Conservation (phyloP, 805 yeast genomes). For the Cyberlindnera xishuangbannaensis region DNA sequence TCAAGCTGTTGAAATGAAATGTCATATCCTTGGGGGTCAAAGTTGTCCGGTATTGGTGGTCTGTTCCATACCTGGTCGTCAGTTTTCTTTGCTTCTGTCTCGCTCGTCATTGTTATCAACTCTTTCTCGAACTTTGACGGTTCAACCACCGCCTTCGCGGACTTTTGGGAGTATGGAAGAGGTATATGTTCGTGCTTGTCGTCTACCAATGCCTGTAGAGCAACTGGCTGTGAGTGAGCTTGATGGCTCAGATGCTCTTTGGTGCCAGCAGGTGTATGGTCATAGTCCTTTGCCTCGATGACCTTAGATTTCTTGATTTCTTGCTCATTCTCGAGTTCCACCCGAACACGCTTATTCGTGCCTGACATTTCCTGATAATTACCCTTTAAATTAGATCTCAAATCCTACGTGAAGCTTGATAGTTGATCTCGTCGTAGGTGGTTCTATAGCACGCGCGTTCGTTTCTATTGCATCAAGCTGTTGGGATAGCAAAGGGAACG, state of each 20-base stretch:
- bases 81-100: constrained; percentile 21
- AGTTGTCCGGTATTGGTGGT: constrained; percentile 47
- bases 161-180: constrained; percentile 26
- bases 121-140: constrained; percentile 51
- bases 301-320: constrained; percentile 15
- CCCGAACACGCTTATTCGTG: constrained; percentile 4
- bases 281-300: constrained; percentile 9
- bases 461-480: too few relatives aligned
- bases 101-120: constrained; percentile 38
- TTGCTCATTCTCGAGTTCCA: constrained; percentile 2
- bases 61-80: constrained; percentile 44
- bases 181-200: constrained; percentile 21
- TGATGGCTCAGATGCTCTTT: constrained; percentile 19
- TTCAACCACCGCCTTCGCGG: constrained; percentile 27
- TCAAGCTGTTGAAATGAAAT: constrained; percentile 87
- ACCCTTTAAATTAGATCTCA: too few relatives aligned
- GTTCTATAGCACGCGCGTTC: too few relatives aligned
- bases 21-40: constrained; percentile 44
- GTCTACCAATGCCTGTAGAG: constrained; percentile 13
- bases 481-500: too few relatives aligned
- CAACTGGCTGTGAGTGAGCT: constrained; percentile 25
- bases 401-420: too few relatives aligned
- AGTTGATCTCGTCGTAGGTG: too few relatives aligned
- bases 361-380: too few relatives aligned
- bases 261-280: constrained; percentile 16